Evolutionary conservation across 2,329 filamentous ascomycete genomes (phyloP).

Genomic region (Colletotrichum aenigma): DNA sequence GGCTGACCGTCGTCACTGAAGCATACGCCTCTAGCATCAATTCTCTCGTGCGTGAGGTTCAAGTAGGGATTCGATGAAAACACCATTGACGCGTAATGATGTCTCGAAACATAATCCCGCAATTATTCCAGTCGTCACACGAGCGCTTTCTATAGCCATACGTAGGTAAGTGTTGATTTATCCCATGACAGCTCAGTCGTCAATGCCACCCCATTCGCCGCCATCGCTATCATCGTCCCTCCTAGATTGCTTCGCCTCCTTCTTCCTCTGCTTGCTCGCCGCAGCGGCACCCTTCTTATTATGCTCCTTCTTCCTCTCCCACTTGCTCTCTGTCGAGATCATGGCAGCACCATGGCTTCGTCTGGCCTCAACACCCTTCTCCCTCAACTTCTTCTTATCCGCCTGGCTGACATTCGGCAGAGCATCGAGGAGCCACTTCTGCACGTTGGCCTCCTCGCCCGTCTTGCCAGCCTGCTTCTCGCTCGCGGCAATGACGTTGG

Average conservation of each 20-base stretch:
- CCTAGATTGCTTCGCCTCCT: constrained; percentile 27
- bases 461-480: constrained; percentile 70
- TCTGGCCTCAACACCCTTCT: constrained; percentile 78
- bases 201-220: constrained; percentile 54
- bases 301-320: constrained; percentile 71
- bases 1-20: neutral
- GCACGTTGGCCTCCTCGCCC: constrained; percentile 63
- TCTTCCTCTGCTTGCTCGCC: constrained; percentile 62
- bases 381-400: constrained; percentile 82
- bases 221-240: constrained; percentile 31
- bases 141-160: accelerated
- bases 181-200: constrained; percentile 34
- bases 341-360: constrained; percentile 54
- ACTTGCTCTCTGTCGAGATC: constrained; percentile 86
- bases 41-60: neutral
- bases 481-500: constrained; percentile 86
- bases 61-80: neutral
- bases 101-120: neutral
- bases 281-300: constrained; percentile 68
- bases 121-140: neutral
- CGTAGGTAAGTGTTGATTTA: neutral
- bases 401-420: constrained; percentile 84
- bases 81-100: accelerated
- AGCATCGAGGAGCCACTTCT: constrained; percentile 87
- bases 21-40: neutral